Evolutionary conservation across 2,329 filamentous ascomycete genomes (phyloP), one percentile per base, ranked within the genome.

Genomic region (Ascochyta lentis): DNA sequence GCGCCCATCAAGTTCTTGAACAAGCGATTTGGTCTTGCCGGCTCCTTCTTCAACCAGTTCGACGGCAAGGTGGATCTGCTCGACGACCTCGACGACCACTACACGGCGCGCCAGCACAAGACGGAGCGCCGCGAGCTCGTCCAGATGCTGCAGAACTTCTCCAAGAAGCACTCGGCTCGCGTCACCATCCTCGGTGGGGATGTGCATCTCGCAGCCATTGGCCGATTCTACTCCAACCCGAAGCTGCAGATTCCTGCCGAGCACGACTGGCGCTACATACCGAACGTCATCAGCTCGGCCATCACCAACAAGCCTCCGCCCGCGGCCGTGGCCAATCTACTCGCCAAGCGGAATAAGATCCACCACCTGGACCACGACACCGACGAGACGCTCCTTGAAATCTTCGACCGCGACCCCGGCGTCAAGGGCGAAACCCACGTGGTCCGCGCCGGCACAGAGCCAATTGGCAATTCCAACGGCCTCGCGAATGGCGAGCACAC

Each of bases 51-150:
- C 82, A 98, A 98, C 76, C 85, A 92, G 53, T 97, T 98, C 65
- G 94, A 97, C 66, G 94, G 94, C 35, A 79, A 83, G 45, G 83
- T 88, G 27, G 86, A 88, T 78, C 73, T 89, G 35, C 76, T 89
- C 6, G 86, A 88, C 58, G 86, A 88, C 61, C 70, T 89, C 39
- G 86, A 88, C 64, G 86, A 89, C 65, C 86, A 88, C 66, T 97
- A 97, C 80, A 97, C 94, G 1, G 91, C 93, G 6, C 87, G 87
- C 60, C 92, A 92, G 46, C 94, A 98, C 81, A 98, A 97, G 77
- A 84, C 86, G 56, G 94, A 98, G 80, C 90, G 94, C 40, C 88
- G 87, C 53, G 82, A 86, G 35, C 81, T 98, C 39, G 73, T 93
- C 78, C 66, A 89, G 76, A 72, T 85, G 74, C 69, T 90, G 46